Evolutionary conservation across 2,329 filamentous ascomycete species (phyloP), one percentile per base, ranked within the genome.

Genomic region (Penicillium sp.): DNA sequence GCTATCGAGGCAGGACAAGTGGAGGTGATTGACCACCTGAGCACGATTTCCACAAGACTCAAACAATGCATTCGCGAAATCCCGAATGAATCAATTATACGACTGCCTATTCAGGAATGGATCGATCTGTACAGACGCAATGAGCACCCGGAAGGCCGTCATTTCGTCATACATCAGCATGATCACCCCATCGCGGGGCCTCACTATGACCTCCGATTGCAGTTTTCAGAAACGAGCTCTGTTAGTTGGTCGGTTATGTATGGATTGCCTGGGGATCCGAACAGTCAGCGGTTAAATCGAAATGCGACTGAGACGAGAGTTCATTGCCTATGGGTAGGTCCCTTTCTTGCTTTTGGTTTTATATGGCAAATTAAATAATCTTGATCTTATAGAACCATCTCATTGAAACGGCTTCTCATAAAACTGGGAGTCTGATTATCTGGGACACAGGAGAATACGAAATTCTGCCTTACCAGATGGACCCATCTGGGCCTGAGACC

Each of bases 141-240:
- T 58, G 67, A 75, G 46, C 70, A 78, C 53, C 51, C 67, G 0
- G 56, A 76, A 40, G 81, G 81, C 8, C 69, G 70, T 19, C 84
- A 86, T 67, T 90, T 89, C 64, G 82, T 90, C 47, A 79, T 90
- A 35, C 86, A 90, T 67, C 86, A 90, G 65, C 86, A 90, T 66
- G 86, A 89, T 64, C 87, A 90, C 66, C 87, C 87, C 1, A 69
- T 88, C 40, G 85, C 87, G 9, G 86, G 87, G 23, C 79, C 79
- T 1, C 84, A 87, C 66, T 88, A 90, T 74, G 87, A 90, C 68
- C 76, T 90, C 18, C 78, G 87, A 2, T 74, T 90, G 16, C 86
- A 90, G 68, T 86, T 89, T 67, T 89, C 87, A 29, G 77, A 79
- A 53, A 80, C 81, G 0, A 89, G 86, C 64, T 86, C 84, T 26